Conservation (phyloP, 1,284 basidiomycete genomes). For the Trametes versicolor region DNA sequence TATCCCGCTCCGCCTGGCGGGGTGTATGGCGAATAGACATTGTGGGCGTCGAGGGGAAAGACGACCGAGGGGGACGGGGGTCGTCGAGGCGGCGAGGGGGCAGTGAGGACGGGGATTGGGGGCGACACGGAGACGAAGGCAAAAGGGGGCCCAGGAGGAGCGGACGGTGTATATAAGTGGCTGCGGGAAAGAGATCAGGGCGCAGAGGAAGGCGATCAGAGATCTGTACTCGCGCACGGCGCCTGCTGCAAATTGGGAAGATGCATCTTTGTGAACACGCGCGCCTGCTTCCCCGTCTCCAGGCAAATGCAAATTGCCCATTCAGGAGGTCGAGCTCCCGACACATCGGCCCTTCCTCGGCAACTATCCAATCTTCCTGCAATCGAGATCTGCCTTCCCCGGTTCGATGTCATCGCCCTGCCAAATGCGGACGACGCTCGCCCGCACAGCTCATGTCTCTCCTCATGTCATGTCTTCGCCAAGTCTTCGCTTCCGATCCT, state of each 20-base stretch:
- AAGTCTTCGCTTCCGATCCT: constrained; percentile 38
- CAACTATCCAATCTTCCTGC: constrained; percentile 37
- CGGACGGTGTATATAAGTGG: constrained; percentile 48
- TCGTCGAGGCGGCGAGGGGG: constrained; percentile 41
- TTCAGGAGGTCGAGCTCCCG: constrained; percentile 27
- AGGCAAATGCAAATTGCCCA: constrained; percentile 36
- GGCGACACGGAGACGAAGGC: constrained; percentile 52
- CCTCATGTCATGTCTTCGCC: constrained; percentile 36
- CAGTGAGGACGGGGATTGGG: constrained; percentile 53
- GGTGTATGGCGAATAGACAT: constrained; percentile 74
- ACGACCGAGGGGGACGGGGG: constrained; percentile 40
- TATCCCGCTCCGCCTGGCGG: constrained; percentile 68
- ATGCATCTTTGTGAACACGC: constrained; percentile 32
- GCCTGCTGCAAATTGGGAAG: constrained; percentile 32
- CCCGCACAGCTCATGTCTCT: constrained; percentile 38
- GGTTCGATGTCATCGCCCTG: constrained; percentile 34
- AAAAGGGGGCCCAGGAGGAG: constrained; percentile 41
- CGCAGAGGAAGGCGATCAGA: constrained; percentile 50
- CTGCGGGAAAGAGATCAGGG: constrained; percentile 50
- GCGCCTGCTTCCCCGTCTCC: constrained; percentile 35
- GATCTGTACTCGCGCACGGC: constrained; percentile 41
- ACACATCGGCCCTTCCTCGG: constrained; percentile 36
- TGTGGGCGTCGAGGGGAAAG: constrained; percentile 35
- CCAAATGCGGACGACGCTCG: constrained; percentile 30
- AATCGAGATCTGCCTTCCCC: constrained; percentile 37